These are phyloP conservation scores for Boletus sensibilis DNA, from an alignment of 768 basidiomycete species.

Conservation along the genomic window DNA sequence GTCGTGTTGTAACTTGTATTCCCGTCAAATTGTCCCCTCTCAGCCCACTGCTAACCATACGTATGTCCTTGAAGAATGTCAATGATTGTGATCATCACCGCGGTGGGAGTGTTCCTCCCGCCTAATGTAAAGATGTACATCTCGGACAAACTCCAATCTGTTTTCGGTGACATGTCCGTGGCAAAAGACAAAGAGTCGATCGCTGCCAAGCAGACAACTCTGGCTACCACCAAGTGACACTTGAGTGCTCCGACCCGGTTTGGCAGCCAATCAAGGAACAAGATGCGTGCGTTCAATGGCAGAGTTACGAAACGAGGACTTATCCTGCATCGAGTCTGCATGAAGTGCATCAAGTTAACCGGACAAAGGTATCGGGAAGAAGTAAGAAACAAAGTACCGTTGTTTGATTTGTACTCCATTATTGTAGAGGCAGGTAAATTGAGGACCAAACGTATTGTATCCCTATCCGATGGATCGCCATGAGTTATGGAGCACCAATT, in stretches of 20 bases:
- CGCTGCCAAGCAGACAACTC: neutral
- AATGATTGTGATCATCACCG: neutral
- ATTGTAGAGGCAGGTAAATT: constrained; percentile 73
- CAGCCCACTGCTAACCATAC: neutral
- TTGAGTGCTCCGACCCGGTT: neutral
- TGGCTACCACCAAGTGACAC: neutral
- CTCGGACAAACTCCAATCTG: constrained; percentile 3
- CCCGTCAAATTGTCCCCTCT: neutral
- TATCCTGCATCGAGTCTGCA: constrained; percentile 85
- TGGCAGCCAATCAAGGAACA: constrained; percentile 12
- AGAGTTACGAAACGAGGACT: constrained; percentile 77
- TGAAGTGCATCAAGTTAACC: neutral
- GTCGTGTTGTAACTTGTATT: constrained; percentile 10
- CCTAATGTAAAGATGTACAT: constrained; percentile 16
- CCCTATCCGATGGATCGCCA: constrained; percentile 44
- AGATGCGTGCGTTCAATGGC: constrained; percentile 47
- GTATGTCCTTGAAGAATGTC: neutral
- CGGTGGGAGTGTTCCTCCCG: neutral
- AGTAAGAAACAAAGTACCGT: constrained; percentile 44
- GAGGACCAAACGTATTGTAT: constrained; percentile 74
- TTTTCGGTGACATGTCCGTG: constrained; percentile 1
- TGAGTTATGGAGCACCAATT: neutral
- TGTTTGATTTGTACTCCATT: constrained; percentile 96
- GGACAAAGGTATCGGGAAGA: neutral
- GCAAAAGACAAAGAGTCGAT: neutral